Base-by-base conservation (phyloP, 768 basidiomycete species). In the Macrolepiota fuliginosa region DNA sequence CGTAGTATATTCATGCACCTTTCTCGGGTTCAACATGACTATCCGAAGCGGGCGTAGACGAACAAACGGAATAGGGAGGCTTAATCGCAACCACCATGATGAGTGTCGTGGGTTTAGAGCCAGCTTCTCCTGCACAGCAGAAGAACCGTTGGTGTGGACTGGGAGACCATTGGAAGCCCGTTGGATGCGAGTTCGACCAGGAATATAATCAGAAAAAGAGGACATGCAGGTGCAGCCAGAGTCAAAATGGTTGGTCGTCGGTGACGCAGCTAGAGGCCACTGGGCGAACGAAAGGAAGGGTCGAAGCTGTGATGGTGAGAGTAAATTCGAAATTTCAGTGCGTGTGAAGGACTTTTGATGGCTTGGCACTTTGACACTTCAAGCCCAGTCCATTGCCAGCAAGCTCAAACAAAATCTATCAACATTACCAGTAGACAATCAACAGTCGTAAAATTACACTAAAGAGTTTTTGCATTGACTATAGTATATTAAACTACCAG, bases 61-160 rank as follows among this genome's bases (percentile, higher is more conserved):
- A 13, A 86, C 71, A 58, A 85, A 83, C 12, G 89, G 88, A 54
- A 91, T 79, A 51, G 84, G 80, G 45, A 91, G 64, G 40, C 81
- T 81, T 49, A 90, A 67, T 35, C 83, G 77, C 50, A 87, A 72
- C 56, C 85, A 82, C 88, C 88, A 90, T 15, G 85, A 77, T 5
- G 73, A 66, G 66, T 67, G 76, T 62, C 67, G 77, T 67, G 79
- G 78, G 70, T 82, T 77, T 74, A 56, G 66, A 15, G 69, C 70
- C 61, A 69, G 70, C 56, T 91, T 91, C 74, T 91, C 89, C 65
- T 85, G 81, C 25, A 87, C 81, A 15, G 86, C 83, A 55, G 86
- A 79, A 47, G 85, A 83, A 56, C 68, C 66, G 46, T 69, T 70
- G 46, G 72, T 69, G 56, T 74, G 73, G 52, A 75, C 65, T 29